phyloP scores from a whole-genome alignment of 768 basidiomycete species.

The Xerocomus potaroensis region DNA sequence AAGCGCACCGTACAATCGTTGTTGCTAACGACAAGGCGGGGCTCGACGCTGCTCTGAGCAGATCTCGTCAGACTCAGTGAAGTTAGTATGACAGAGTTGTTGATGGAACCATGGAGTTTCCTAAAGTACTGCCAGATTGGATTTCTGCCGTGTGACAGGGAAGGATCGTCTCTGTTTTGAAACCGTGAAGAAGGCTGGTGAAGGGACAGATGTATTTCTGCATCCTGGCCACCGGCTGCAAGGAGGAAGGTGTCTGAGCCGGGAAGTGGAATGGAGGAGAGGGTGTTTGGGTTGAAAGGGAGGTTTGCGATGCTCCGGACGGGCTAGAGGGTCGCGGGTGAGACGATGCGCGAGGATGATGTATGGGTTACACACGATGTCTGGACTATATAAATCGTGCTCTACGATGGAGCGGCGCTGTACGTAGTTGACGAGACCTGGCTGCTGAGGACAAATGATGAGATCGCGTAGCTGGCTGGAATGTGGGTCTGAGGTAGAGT shows the following conservation, averaged over 20 bases:
- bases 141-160: constrained; percentile 8
- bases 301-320: constrained; percentile 50
- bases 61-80: constrained; percentile 58
- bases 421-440: constrained; percentile 63
- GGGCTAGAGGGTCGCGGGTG: constrained; percentile 30
- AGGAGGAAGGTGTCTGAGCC: constrained; percentile 54
- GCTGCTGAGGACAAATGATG: constrained; percentile 64
- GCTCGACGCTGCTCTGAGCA: constrained; percentile 63
- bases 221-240: constrained; percentile 73
- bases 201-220: constrained; percentile 64
- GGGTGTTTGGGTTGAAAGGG: constrained; percentile 58
- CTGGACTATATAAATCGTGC: constrained; percentile 49
- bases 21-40: constrained; percentile 77
- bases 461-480: constrained; percentile 77
- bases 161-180: constrained; percentile 13
- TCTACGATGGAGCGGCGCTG: constrained; percentile 52
- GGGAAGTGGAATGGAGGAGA: constrained; percentile 52
- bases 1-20: constrained; percentile 82
- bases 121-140: constrained; percentile 53
- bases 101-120: constrained; percentile 64
- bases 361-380: constrained; percentile 37
- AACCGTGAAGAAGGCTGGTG: constrained; percentile 30
- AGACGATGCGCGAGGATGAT: constrained; percentile 14
- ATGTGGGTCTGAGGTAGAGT: constrained; percentile 1
- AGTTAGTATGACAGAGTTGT: constrained; percentile 72